Evolutionary conservation across 805 yeast genomes (phyloP), one percentile per base, ranked within the genome.

Genomic region (Pichia scutulata): DNA sequence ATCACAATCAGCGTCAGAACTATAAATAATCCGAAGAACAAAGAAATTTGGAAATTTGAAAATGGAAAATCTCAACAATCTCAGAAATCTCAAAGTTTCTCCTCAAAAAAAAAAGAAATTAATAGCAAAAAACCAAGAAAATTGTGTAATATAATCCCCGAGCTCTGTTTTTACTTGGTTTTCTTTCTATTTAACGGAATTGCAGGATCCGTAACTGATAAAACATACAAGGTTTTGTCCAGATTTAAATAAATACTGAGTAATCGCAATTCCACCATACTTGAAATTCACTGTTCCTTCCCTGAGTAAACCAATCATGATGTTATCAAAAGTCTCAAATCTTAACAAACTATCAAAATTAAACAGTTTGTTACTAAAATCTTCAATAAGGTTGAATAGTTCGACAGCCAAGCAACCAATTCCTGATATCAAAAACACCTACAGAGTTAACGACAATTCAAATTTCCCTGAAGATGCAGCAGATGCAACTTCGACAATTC

Each of bases 401-500:
- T 40, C 42, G 19, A 30, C 37, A 33, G 23, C 21, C 24, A 13
- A 3, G 14, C 12, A 28, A 28, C 19, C 43, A 8, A 10, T 26
- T 22, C 9, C 43, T n/a, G 21, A 22, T 21, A 28, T 13, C 16
- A 26, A 39, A 24, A 43, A 49, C 18, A 44, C 54, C 13, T 47
- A 43, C 28, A 52, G 46, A 40, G 63, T 62, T 21, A 56, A 62
- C 36, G 66, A 62, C 18, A 51, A 61, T 42, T 60, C 66, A 1
- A 62, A 58, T 40, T 58, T 71, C 50, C 78, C 84, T 4, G 73
- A 80, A 28, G 82, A 77, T 42, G 82, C 84, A 2, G 88, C 88
- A 14, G 90, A 84, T 65, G 89, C 89, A 22, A 73, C 82, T 8
- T 79, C 89, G n/a, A 82, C 89, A 4, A 74, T 82, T 13, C 65